Conservation (phyloP, 2,329 filamentous ascomycete species). For the Ophiocordyceps sinensis region DNA sequence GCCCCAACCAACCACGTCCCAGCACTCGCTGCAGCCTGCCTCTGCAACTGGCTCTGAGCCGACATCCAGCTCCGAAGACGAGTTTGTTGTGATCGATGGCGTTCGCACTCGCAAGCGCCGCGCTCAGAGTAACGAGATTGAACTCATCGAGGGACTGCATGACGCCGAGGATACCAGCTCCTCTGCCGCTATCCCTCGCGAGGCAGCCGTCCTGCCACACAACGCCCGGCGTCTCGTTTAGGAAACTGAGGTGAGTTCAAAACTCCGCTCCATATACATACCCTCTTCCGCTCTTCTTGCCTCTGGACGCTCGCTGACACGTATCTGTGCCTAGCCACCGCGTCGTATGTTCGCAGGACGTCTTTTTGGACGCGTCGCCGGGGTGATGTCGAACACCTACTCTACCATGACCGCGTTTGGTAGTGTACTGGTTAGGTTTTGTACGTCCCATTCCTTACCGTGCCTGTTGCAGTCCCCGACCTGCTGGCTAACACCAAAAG, state of each 20-base stretch:
- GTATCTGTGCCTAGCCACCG: not conserved
- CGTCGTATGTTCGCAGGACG: constrained; percentile 10
- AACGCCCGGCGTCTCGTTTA: not conserved
- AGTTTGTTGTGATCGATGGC: constrained; percentile 12
- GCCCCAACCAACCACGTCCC: too few species aligned
- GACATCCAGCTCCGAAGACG: not conserved
- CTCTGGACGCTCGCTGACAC: not conserved
- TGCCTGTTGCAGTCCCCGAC: not conserved
- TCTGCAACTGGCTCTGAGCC: not conserved
- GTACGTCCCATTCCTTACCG: constrained; percentile 5
- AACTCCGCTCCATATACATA: not conserved
- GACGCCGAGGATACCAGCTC: constrained; percentile 2
- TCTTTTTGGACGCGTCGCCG: constrained; percentile 9
- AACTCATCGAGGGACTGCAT: constrained; percentile 13
- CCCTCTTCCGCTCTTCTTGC: not conserved
- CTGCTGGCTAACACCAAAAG: not conserved
- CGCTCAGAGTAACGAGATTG: constrained; percentile 15
- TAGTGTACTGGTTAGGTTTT: constrained; percentile 10
- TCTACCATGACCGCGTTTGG: constrained; percentile 13
- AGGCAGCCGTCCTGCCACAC: not conserved
- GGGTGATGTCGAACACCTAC: constrained; percentile 15
- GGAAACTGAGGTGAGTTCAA: constrained; percentile 1
- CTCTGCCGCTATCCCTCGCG: not conserved
- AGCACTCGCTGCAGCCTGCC: not conserved
- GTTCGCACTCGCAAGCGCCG: constrained; percentile 14